phyloP scores from a whole-genome alignment of 2,329 filamentous ascomycete genomes.

The Aspergillus ustus region DNA sequence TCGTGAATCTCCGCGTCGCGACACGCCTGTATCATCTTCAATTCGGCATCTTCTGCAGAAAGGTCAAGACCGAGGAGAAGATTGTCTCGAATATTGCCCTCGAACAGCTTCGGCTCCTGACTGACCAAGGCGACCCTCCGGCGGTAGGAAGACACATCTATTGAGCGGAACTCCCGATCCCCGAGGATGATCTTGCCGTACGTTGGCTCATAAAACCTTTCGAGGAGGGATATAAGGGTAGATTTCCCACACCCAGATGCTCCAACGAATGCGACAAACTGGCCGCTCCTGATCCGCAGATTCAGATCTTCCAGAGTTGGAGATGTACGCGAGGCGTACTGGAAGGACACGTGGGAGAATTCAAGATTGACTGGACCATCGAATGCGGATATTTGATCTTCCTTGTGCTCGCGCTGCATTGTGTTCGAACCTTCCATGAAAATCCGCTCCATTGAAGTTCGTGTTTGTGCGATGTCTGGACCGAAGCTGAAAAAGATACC shows the following conservation, averaged over 20 bases:
- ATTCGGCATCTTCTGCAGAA: not conserved
- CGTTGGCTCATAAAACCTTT: not conserved
- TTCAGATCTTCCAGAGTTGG: not conserved
- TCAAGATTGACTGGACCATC: slow-evolving; percentile 41
- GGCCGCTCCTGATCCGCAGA: not conserved
- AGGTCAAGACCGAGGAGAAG: not conserved
- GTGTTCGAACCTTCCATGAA: slow-evolving; percentile 36
- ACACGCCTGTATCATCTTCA: not conserved
- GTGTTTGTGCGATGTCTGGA: slow-evolving; percentile 52
- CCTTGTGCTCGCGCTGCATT: not conserved
- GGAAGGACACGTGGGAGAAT: slow-evolving; percentile 66
- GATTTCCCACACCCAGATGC: not conserved
- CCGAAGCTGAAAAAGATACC: slow-evolving; percentile 71
- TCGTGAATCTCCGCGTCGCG: slow-evolving; percentile 41
- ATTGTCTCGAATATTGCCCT: not conserved
- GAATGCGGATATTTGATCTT: not conserved
- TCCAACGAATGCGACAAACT: not conserved
- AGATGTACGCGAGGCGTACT: slow-evolving; percentile 62
- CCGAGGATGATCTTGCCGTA: not conserved
- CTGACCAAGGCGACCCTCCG: not conserved
- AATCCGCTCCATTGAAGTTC: not conserved
- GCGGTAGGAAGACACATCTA: not conserved
- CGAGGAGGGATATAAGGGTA: not conserved
- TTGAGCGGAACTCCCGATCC: not conserved
- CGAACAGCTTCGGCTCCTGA: not conserved